phyloP scores from a whole-genome alignment of 1,284 basidiomycete genomes.

The Puccinia triticina region DNA sequence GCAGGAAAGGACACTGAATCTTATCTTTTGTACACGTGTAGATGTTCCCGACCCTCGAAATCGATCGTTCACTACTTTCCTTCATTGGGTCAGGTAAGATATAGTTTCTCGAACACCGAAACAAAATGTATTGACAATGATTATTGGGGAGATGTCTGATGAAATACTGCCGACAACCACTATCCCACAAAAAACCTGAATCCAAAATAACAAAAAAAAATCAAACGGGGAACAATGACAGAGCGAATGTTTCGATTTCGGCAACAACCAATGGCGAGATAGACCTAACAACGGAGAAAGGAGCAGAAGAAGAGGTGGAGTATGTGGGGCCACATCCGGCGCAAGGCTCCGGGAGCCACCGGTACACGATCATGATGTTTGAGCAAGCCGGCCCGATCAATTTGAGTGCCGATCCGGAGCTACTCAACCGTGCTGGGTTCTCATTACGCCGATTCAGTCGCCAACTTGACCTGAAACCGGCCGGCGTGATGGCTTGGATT shows the following conservation, averaged over 20 bases:
- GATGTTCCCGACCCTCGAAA: constrained; percentile 77
- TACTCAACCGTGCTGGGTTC: constrained; percentile 13
- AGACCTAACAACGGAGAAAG: constrained; percentile 56
- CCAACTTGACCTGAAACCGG: background rate
- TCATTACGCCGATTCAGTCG: constrained; percentile 20
- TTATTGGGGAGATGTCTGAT: no score
- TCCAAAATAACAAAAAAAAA: constrained; percentile 10
- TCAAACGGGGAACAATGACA: constrained; percentile 61
- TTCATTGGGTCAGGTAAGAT: constrained; percentile 84
- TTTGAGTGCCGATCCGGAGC: background rate
- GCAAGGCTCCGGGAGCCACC: constrained; percentile 79
- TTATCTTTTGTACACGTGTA: constrained; percentile 54
- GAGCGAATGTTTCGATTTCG: constrained; percentile 74
- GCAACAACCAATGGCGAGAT: constrained; percentile 62
- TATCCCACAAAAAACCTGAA: no score
- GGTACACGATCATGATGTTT: constrained; percentile 76
- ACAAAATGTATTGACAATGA: background rate
- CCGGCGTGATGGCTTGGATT: constrained; percentile 31
- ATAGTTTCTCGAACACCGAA: constrained; percentile 38
- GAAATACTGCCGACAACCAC: background rate
- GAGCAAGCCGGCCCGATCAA: constrained; percentile 64
- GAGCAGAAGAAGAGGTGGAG: constrained; percentile 60
- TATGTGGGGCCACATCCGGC: constrained; percentile 88
- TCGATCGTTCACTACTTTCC: constrained; percentile 71
- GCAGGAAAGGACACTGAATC: background rate